Base-by-base conservation (phyloP, 1,284 basidiomycete genomes). In the Rhodofomes roseus region DNA sequence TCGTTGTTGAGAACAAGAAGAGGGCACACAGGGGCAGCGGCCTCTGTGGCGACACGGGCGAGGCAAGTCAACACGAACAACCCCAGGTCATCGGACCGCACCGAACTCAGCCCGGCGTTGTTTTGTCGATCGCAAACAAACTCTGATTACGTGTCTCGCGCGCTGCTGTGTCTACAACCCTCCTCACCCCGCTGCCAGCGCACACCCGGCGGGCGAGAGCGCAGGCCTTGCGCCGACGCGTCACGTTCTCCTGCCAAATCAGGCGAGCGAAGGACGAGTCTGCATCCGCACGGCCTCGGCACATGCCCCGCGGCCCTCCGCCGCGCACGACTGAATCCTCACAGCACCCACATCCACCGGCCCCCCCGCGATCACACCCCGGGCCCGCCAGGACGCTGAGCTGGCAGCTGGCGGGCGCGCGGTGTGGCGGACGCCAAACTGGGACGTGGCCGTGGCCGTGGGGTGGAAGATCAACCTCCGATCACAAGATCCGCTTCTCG, bases 11-110 rank as follows among this genome's bases (percentile, higher is more conserved):
- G 54, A 55, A 37, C 43, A 52, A 58, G 52, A 41, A 58, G 57
- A 65, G 44, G 39, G 50, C 51, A 65, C 65, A 70, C 65, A 67
- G 67, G 69, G 71, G 68, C 65, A 62, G 62, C 65, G 60, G 65
- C 63, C 55, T 58, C 58, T 59, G 63, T 56, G 65, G 58, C 50
- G 62, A 62, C 48, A 51, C 41, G 54, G 48, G 63, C 65, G 64
- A 62, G 60, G 65, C 63, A 60, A 57, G 59, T 59, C 52, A 60
- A 61, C 56, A 62, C 53, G 52, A 61, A 62, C 60, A 62, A 59
- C 41, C 44, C 36, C 59, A 57, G 58, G 61, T 65, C 65, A 66
- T 64, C 65, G 63, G 65, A 64, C 65, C 62, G 61, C 58, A 61
- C 58, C 58, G 43, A 55, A 58, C 48, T 51, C 55, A 46, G 54